Conservation (phyloP, 2,329 filamentous ascomycete genomes). For the Pestalotiopsis sp. region DNA sequence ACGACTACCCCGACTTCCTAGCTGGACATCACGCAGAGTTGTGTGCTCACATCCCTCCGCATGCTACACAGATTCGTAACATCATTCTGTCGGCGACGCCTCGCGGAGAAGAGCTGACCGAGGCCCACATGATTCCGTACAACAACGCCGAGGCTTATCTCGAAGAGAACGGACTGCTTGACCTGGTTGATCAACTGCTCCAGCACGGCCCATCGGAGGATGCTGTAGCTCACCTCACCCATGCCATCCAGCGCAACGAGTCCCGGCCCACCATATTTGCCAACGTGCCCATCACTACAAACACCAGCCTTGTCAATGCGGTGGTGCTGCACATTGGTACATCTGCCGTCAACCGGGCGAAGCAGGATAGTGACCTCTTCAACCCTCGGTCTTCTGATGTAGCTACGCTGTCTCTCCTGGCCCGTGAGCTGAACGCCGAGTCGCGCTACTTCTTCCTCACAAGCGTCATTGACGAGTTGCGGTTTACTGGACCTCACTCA, state of each 20-base stretch:
- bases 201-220: constrained; percentile 69
- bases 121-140: constrained; percentile 73
- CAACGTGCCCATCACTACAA: constrained; percentile 67
- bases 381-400: constrained; percentile 68
- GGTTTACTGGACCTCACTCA: constrained; percentile 86
- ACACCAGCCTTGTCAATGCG: constrained; percentile 75
- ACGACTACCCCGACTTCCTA: constrained; percentile 93
- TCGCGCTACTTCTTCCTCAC: constrained; percentile 82
- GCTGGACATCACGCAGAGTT: constrained; percentile 84
- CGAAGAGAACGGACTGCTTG: constrained; percentile 56
- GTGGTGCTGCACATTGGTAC: constrained; percentile 83
- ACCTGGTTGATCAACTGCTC: constrained; percentile 61
- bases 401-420: constrained; percentile 73
- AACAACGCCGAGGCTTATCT: constrained; percentile 63
- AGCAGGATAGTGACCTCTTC: constrained; percentile 65
- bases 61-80: constrained; percentile 87
- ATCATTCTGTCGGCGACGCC: constrained; percentile 75
- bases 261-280: constrained; percentile 66
- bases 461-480: constrained; percentile 88
- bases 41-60: constrained; percentile 77
- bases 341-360: constrained; percentile 65
- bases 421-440: constrained; percentile 74
- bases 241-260: constrained; percentile 67
- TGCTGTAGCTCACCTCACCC: constrained; percentile 74
- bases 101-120: constrained; percentile 72